Evolutionary conservation across 306 rosid species (phyloP).

Genomic region (Potentilla sterilis): DNA sequence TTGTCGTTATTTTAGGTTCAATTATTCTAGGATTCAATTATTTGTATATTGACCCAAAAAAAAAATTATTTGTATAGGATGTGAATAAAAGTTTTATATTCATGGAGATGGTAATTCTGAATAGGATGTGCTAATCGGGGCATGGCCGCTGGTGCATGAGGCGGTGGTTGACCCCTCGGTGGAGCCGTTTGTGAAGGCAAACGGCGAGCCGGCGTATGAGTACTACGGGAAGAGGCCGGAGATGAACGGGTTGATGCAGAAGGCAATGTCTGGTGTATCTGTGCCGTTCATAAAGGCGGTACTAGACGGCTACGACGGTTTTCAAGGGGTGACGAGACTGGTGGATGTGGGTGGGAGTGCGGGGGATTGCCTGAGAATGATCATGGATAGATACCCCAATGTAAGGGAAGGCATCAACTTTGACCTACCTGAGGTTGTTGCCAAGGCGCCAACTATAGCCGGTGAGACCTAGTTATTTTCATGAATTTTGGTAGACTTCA

Average conservation of each 20-base stretch:
- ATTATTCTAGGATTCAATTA: no score
- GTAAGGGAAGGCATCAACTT: conserved; percentile 67
- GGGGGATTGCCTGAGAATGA: conserved; percentile 87
- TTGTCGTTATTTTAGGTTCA: not conserved
- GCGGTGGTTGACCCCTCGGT: conserved; percentile 67
- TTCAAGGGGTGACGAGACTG: conserved; percentile 50
- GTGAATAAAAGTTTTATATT: not conserved
- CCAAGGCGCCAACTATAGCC: conserved; percentile 61
- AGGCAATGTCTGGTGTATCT: conserved; percentile 83
- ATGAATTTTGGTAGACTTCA: not conserved
- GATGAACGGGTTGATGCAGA: conserved; percentile 79
- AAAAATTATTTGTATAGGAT: no score
- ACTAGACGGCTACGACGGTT: conserved; percentile 62
- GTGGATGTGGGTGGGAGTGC: conserved; percentile 97
- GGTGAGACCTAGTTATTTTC: conserved; percentile 21
- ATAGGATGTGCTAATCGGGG: conserved; percentile 69
- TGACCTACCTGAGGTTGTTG: conserved; percentile 81
- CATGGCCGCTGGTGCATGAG: conserved; percentile 89
- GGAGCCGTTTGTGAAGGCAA: conserved; percentile 81
- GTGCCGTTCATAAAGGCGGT: conserved; percentile 78
- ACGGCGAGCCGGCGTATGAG: conserved; percentile 65
- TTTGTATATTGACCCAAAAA: no score
- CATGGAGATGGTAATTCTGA: not conserved
- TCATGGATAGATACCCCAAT: conserved; percentile 48
- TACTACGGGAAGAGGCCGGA: conserved; percentile 67